Percentiles rank a stretch among this genome's conserved stretches.
phyloP scores from a whole-genome alignment of 192 early-diverging fungal species.

The Coemansia sp. region DNA sequence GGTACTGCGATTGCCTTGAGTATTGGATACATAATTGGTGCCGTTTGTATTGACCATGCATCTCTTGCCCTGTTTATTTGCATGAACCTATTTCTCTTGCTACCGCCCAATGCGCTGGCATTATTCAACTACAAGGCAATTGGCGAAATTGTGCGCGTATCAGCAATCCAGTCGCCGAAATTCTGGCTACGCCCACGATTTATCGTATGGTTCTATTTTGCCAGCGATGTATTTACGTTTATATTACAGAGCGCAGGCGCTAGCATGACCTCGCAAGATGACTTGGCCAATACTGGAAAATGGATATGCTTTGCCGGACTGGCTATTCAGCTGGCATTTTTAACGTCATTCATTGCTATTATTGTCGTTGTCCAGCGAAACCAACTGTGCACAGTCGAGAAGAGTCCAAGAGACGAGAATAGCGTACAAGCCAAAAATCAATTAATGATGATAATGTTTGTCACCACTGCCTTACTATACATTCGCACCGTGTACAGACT shows the following conservation, averaged over 20 bases:
- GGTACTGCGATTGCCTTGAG: slow-evolving; percentile 38
- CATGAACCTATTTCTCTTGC: slow-evolving; percentile 42
- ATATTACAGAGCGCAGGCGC: slow-evolving; percentile 34
- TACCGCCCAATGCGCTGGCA: slow-evolving; percentile 50
- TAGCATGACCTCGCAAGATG: slow-evolving; percentile 18
- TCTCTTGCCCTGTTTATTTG: slow-evolving; percentile 26
- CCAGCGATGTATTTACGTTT: slow-evolving; percentile 48
- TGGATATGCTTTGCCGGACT: slow-evolving; percentile 37
- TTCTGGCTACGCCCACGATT: slow-evolving; percentile 38
- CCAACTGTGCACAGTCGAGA: slow-evolving; percentile 12
- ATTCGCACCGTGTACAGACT: slow-evolving; percentile 42
- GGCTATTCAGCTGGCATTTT: slow-evolving; percentile 28
- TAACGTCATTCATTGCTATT: slow-evolving; percentile 25
- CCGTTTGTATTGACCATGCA: slow-evolving; percentile 27
- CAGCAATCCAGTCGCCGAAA: background rate
- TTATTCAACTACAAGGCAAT: slow-evolving; percentile 52
- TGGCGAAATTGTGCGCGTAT: slow-evolving; percentile 29
- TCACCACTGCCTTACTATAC: slow-evolving; percentile 32
- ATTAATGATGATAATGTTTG: slow-evolving; percentile 21
- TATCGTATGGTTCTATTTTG: slow-evolving; percentile 49
- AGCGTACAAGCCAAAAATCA: slow-evolving; percentile 8
- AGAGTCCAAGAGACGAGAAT: slow-evolving; percentile 3
- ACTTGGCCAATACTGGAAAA: slow-evolving; percentile 15
- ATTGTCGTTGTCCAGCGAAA: slow-evolving; percentile 10
- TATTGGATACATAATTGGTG: slow-evolving; percentile 40